Percentiles rank a stretch among this genome's conserved stretches.
Conservation (phyloP, 1,284 basidiomycete species). For the Phellopilus nigrolimitatus region DNA sequence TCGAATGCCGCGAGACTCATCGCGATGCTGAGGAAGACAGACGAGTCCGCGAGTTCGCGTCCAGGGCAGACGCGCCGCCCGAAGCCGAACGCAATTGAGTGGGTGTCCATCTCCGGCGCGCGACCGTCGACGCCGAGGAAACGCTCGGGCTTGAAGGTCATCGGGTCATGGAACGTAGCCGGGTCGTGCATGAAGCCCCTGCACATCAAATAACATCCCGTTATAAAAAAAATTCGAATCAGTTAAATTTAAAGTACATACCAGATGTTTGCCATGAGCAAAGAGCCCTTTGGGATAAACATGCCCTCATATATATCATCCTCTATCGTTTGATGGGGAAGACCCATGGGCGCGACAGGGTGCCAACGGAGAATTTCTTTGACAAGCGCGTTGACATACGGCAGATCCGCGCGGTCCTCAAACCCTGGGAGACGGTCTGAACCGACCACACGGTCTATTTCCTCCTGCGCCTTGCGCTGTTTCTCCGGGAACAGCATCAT, state of each 20-base stretch:
- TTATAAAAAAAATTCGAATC: neutral
- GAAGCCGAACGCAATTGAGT: slow-evolving; percentile 16
- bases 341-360: slow-evolving; percentile 27
- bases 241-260: neutral
- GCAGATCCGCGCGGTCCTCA: slow-evolving; percentile 25
- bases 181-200: slow-evolving; percentile 21
- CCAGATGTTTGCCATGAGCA: slow-evolving; percentile 19
- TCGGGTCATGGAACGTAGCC: slow-evolving; percentile 17
- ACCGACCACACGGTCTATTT: slow-evolving; percentile 27
- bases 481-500: slow-evolving; percentile 28
- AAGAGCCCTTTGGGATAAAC: slow-evolving; percentile 21
- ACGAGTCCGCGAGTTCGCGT: slow-evolving; percentile 20
- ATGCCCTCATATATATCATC: slow-evolving; percentile 21
- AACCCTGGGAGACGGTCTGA: slow-evolving; percentile 26
- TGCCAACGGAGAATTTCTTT: slow-evolving; percentile 29
- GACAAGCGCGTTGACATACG: slow-evolving; percentile 28
- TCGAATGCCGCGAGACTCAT: slow-evolving; percentile 23
- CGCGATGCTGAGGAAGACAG: slow-evolving; percentile 23
- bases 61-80: slow-evolving; percentile 20
- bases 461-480: slow-evolving; percentile 25
- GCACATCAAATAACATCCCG: neutral
- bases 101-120: slow-evolving; percentile 14
- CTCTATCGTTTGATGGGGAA: slow-evolving; percentile 19
- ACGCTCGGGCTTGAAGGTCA: slow-evolving; percentile 21
- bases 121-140: slow-evolving; percentile 19